A percentile compares a stretch with the other conserved stretches of the same genome.
These are phyloP conservation scores for Annulohypoxylon nitens DNA, from an alignment of 495 filamentous ascomycete genomes.

Conservation along the genomic window DNA sequence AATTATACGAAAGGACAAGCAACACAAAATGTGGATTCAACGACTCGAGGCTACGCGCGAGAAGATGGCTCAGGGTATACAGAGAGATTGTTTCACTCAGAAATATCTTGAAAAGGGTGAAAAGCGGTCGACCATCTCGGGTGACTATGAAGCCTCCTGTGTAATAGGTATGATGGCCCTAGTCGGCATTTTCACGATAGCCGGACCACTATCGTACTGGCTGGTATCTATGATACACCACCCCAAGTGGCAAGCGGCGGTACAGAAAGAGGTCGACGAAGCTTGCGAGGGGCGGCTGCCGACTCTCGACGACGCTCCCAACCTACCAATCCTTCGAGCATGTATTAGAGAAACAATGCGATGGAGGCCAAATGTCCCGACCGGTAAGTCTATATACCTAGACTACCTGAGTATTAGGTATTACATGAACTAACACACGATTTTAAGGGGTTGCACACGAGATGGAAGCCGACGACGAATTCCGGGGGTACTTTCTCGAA, in stretches of 20 bases:
- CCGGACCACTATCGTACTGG: conserved; percentile 58
- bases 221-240: conserved; percentile 58
- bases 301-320: conserved; percentile 56
- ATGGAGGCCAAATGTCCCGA: conserved; percentile 66
- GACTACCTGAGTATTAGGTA: not conserved
- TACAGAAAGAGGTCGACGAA: conserved; percentile 67
- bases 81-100: conserved; percentile 54
- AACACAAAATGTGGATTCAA: conserved; percentile 58
- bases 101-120: conserved; percentile 56
- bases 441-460: conserved; percentile 60
- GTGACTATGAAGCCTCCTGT: conserved; percentile 57
- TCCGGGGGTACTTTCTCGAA: conserved; percentile 58
- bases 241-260: conserved; percentile 55
- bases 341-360: conserved; percentile 68
- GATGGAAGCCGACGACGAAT: conserved; percentile 60
- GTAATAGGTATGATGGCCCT: conserved; percentile 59
- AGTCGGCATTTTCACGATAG: conserved; percentile 61
- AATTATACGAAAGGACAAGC: conserved; percentile 56
- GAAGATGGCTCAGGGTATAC: conserved; percentile 44
- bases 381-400: conserved; percentile 48
- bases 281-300: conserved; percentile 61
- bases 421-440: not conserved
- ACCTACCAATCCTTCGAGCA: conserved; percentile 63
- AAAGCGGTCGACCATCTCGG: conserved; percentile 53
- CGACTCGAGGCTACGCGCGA: conserved; percentile 43